A percentile compares a stretch with the other conserved stretches of the same genome.
These are phyloP conservation scores for Heterobasidion parviporum DNA, from an alignment of 1,284 basidiomycete genomes.

Conservation along the genomic window DNA sequence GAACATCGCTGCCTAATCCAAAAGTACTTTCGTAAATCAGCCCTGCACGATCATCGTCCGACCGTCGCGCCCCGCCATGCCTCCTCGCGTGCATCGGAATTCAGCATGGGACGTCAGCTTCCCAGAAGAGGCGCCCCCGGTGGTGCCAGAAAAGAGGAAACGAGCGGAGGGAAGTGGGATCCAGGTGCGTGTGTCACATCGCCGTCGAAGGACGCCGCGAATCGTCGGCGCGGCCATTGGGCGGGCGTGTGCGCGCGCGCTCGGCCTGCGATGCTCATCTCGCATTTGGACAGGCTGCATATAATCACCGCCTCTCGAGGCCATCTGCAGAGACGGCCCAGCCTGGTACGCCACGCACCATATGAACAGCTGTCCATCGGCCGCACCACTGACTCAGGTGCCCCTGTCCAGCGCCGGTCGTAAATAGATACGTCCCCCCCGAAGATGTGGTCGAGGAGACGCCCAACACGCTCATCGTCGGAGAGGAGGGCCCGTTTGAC, in stretches of 20 bases:
- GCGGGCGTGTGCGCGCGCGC: too few species aligned
- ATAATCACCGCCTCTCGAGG: background rate
- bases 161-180: background rate
- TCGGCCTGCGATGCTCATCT: too few species aligned
- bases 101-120: background rate
- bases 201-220: too few species aligned
- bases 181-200: too few species aligned
- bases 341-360: background rate
- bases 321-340: background rate
- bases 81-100: conserved; percentile 1
- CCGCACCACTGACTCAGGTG: background rate
- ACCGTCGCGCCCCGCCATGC: background rate
- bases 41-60: background rate
- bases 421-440: background rate
- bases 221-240: too few species aligned
- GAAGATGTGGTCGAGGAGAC: conserved; percentile 24
- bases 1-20: too few species aligned
- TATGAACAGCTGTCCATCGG: too few species aligned
- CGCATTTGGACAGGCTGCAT: background rate
- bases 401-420: background rate
- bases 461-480: conserved; percentile 20
- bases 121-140: background rate
- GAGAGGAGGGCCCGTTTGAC: conserved; percentile 20
- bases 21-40: too few species aligned
- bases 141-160: background rate